Evolutionary conservation across 306 rosid genomes (phyloP), one percentile per base, ranked within the genome.

Genomic region (Cucumis sativus): DNA sequence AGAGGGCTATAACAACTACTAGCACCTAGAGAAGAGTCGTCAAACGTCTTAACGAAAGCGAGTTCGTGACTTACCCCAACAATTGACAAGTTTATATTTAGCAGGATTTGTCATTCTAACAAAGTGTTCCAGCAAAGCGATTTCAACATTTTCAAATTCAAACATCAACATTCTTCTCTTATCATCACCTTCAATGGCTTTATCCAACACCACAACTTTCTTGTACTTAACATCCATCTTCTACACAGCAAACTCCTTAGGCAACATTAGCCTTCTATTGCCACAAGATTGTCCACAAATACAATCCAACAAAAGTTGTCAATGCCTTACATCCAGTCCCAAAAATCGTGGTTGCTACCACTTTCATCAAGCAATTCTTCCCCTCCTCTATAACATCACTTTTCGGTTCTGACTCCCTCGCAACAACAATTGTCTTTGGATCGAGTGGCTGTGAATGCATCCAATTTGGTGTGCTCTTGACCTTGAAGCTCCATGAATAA

Each of bases 321-420:
- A 92, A 82, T 67, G 99, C 97, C 85, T 97, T 97, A 85, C 96
- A 90, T 37, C 87, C 97, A 81, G 87, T 88, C 41, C 99, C 99
- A 49, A 92, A 89, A 59, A 87, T 84, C 96, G 92, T 88, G 25
- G 97, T 91, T 63, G 96, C 93, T 43, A 92, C 80, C 61, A 87
- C 81, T 77, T 83, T 86, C 37, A 81, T 77, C 13, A 86, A 33
- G 77, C 97, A 95, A 80, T 87, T 92, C 79, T 87, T 89, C 43
- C 83, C 52, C 85, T 77, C 88, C 84, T 80, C 18, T 13, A 1
- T 87, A n/a, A 67, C 83, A 49, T 39, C 88, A 8, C 56, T 58
- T 9, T 76, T 35, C 17, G 87, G 78, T 20, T 87, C 84, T 11
- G 87, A 69, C 69, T 76, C 66, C 87, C 86, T 79, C 2, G 82